These are phyloP conservation scores for Ophiorrhiza pumila DNA, from an alignment of 257 asterid genomes.

Conservation along the genomic window DNA sequence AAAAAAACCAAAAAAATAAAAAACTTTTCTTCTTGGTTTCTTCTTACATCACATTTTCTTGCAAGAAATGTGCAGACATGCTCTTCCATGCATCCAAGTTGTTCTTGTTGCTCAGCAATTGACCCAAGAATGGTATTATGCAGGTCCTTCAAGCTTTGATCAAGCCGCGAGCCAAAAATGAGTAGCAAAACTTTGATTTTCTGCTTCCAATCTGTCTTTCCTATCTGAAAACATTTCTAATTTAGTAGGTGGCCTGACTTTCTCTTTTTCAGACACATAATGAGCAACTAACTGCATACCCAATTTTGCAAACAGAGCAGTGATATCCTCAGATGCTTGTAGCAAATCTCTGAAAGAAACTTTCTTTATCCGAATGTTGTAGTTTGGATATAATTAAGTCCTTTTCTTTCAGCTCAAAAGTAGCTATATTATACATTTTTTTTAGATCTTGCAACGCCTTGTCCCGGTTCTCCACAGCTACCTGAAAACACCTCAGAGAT, in stretches of 20 bases:
- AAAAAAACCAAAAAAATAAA: too few species aligned
- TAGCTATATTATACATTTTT: slow-evolving; percentile 46
- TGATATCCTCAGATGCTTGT: slow-evolving; percentile 64
- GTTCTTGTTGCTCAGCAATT: slow-evolving; percentile 63
- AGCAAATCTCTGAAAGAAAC: slow-evolving; percentile 32
- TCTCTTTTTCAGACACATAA: not conserved
- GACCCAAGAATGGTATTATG: slow-evolving; percentile 53
- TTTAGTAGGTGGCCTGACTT: slow-evolving; percentile 4
- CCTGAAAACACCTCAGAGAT: slow-evolving; percentile 35
- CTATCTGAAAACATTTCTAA: slow-evolving; percentile 43
- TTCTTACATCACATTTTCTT: slow-evolving; percentile 56
- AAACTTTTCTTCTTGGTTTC: too few species aligned
- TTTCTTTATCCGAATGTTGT: slow-evolving; percentile 55
- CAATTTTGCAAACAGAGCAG: slow-evolving; percentile 58
- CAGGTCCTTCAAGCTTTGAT: slow-evolving; percentile 57
- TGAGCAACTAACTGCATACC: slow-evolving; percentile 46
- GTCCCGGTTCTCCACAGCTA: slow-evolving; percentile 41
- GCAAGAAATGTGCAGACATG: slow-evolving; percentile 49
- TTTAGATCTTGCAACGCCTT: slow-evolving; percentile 59
- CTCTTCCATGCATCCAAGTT: slow-evolving; percentile 52
- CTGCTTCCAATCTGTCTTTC: slow-evolving; percentile 64
- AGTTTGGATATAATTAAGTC: slow-evolving; percentile 55
- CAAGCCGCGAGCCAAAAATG: slow-evolving; percentile 59
- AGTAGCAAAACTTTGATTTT: slow-evolving; percentile 57
- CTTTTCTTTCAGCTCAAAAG: slow-evolving; percentile 51